Evolutionary conservation across 2,329 filamentous ascomycete genomes (phyloP), one percentile per base, ranked within the genome.

Genomic region (Penicillium concentricum): DNA sequence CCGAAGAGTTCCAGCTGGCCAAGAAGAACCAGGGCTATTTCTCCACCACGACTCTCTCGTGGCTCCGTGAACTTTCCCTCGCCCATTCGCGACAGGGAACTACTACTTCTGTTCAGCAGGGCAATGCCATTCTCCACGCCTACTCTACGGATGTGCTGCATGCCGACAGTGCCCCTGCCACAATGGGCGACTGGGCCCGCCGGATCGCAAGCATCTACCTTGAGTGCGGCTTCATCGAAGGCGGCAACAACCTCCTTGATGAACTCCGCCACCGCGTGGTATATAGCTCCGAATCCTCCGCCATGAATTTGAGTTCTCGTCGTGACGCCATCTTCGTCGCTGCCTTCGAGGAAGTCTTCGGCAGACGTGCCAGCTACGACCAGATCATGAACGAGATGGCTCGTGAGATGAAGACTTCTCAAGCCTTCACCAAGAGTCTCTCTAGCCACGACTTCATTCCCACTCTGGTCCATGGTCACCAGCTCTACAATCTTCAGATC

Each of bases 201-300:
- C 76, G 74, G n/a, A 72, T 82, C 24, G 77, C 78, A 2, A 69
- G 75, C 35, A 78, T 77, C 30, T 82, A 79, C 63, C 70, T 77
- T 12, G 74, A 76, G 22, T 73, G 74, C 28, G 74, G 77, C 7
- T 76, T 79, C 53, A 72, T 70, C 16, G 61, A 74, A 28, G 71
- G 76, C 43, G 76, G 76, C 53, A 68, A 74, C 57, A 67, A 75
- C 39, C 61, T 82, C 4, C 72, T 81, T 5, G 71, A 78, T 34
- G 77, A 82, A 57, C 66, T 83, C 15, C 80, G 79, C 57, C 74
- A 77, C 49, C 79, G 82, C 56, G 74, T 82, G n/a, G 75, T 82
- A 30, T 77, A 78, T 22, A 74, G 76, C 35, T 75, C 79, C 38
- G 63, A 74, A 38, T 66, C 65, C 7, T 65, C 67, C 2, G 64